Conservation (phyloP, 306 rosid genomes). For the Castanospermum australe region DNA sequence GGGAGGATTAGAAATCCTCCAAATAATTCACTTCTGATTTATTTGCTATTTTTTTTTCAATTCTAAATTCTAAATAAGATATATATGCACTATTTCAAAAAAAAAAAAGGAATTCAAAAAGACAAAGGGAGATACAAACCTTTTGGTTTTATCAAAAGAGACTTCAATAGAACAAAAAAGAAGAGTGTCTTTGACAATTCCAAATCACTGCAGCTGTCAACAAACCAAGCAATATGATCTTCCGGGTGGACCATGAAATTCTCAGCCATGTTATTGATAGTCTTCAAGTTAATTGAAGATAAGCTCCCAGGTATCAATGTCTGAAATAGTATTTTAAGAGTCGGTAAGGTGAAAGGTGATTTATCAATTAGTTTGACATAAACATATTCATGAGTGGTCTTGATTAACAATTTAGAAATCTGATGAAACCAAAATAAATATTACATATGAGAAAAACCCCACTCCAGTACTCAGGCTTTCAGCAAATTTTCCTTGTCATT, state of each 20-base stretch:
- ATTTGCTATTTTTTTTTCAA: not conserved
- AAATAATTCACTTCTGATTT: not conserved
- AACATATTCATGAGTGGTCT: not conserved
- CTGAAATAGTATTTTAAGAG: conserved; percentile 42
- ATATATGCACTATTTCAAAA: not conserved
- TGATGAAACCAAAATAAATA: not conserved
- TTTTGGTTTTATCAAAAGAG: conserved; percentile 39
- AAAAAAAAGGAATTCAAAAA: conserved; percentile 19
- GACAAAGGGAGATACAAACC: conserved; percentile 39
- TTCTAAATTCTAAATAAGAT: not conserved
- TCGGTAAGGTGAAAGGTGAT: conserved; percentile 3
- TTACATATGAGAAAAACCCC: not conserved
- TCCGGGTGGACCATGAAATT: conserved; percentile 52
- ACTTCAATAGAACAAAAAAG: conserved; percentile 64
- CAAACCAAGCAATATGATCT: conserved; percentile 59
- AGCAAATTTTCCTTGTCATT: not conserved
- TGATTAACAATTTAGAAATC: not conserved
- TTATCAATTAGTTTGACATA: conserved; percentile 8
- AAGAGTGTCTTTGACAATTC: conserved; percentile 67
- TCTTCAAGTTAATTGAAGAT: conserved; percentile 62
- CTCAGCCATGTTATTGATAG: conserved; percentile 60
- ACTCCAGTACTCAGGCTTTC: not conserved
- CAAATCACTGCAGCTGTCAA: conserved; percentile 47
- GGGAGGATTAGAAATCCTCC: not conserved
- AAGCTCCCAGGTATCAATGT: conserved; percentile 38